These are phyloP conservation scores for Silene conica DNA, from an alignment of 148 eudicot species.

Conservation along the genomic window DNA sequence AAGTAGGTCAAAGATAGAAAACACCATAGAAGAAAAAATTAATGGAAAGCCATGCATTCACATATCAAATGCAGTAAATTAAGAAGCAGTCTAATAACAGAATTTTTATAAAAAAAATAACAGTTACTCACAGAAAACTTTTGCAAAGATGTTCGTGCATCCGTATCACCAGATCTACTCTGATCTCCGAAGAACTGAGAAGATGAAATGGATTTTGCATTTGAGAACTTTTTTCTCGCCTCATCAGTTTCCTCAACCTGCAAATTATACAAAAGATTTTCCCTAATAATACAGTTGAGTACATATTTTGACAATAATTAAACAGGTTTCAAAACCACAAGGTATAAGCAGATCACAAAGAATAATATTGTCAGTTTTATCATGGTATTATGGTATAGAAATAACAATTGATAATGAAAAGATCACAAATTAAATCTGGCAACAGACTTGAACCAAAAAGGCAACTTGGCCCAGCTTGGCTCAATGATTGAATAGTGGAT, in stretches of 20 bases:
- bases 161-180: slow-evolving; percentile 40
- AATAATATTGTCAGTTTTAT: neutral
- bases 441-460: neutral
- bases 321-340: neutral
- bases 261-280: neutral
- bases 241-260: slow-evolving; percentile 93
- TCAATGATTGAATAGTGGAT: neutral
- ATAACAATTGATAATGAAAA: neutral
- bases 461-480: neutral
- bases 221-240: slow-evolving; percentile 92
- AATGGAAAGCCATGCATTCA: neutral
- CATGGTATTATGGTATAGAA: neutral
- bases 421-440: neutral
- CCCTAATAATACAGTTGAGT: neutral
- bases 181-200: slow-evolving; percentile 85
- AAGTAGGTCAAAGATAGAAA: no score
- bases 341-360: slow-evolving; percentile 1
- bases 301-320: no score
- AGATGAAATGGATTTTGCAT: slow-evolving; percentile 95
- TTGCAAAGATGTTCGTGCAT: slow-evolving; percentile 61
- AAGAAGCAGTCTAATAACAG: neutral
- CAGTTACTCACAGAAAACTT: slow-evolving; percentile 68
- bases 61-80: neutral
- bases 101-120: neutral
- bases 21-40: neutral